Percentiles rank a stretch among this genome's conserved stretches.
Evolutionary conservation across 2,329 filamentous ascomycete genomes (phyloP).

Genomic region (Scytalidium lignicola): DNA sequence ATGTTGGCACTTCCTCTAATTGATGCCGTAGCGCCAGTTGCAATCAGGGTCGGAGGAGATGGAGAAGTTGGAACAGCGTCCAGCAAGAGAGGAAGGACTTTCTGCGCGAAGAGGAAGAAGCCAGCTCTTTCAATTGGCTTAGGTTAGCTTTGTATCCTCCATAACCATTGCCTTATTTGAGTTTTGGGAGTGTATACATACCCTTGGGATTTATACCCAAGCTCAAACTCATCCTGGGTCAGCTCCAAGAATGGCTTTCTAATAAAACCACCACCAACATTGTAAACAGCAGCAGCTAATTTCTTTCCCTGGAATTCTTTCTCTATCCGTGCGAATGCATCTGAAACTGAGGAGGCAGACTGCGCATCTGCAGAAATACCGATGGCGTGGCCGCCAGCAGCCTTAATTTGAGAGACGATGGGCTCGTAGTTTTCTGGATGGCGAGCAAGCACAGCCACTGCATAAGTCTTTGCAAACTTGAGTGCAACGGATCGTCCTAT

Average conservation of each 20-base stretch:
- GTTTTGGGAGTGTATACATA: conserved; percentile 30
- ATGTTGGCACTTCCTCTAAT: conserved; percentile 67
- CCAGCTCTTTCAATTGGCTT: conserved; percentile 44
- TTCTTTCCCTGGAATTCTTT: conserved; percentile 50
- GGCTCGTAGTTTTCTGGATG: conserved; percentile 58
- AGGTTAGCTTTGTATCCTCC: background rate
- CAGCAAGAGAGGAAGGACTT: conserved; percentile 64
- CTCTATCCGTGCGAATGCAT: conserved; percentile 59
- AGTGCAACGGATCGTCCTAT: conserved; percentile 45
- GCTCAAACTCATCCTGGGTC: conserved; percentile 44
- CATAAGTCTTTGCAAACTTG: conserved; percentile 60
- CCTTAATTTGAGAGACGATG: conserved; percentile 66
- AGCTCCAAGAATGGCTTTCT: conserved; percentile 55
- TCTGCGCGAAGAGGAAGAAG: conserved; percentile 72
- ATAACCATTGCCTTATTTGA: background rate
- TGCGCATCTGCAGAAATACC: conserved; percentile 65
- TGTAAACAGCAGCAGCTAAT: conserved; percentile 65
- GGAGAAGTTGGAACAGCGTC: conserved; percentile 47
- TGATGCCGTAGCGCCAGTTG: conserved; percentile 82
- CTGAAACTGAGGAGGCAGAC: conserved; percentile 43
- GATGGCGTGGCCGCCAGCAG: conserved; percentile 61
- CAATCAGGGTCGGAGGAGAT: conserved; percentile 73
- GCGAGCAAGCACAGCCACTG: conserved; percentile 70
- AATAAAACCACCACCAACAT: conserved; percentile 51
- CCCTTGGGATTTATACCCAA: conserved; percentile 42